Conservation (phyloP, 2,329 filamentous ascomycete species). For the Pyrenophora seminiperda region DNA sequence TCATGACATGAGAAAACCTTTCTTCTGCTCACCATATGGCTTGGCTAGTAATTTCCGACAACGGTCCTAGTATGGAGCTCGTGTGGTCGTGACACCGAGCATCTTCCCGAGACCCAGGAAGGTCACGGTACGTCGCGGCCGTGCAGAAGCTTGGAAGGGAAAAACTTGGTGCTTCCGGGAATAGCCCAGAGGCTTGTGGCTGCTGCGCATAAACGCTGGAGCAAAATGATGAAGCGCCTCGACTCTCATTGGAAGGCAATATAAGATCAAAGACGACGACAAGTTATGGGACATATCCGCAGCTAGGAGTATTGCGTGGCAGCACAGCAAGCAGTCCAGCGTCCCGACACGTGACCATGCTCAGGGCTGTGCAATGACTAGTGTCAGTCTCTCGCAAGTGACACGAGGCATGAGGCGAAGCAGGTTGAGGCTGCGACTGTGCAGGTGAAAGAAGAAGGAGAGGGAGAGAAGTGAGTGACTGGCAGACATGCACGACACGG, state of each 20-base stretch:
- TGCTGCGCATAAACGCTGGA: constrained; percentile 10
- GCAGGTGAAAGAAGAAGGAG: not conserved
- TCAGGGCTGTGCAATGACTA: no score
- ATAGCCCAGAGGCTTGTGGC: not conserved
- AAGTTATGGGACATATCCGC: not conserved
- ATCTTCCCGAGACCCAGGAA: constrained; percentile 31
- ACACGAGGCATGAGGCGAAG: not conserved
- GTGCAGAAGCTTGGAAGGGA: constrained; percentile 1
- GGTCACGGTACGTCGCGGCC: not conserved
- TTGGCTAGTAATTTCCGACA: constrained; percentile 24
- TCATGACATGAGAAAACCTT: constrained; percentile 13
- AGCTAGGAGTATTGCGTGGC: not conserved
- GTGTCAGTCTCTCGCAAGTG: no score
- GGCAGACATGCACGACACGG: no score
- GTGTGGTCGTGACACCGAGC: constrained; percentile 26
- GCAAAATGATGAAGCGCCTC: not conserved
- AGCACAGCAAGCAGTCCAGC: not conserved
- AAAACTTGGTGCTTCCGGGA: not conserved
- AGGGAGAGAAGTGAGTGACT: not conserved
- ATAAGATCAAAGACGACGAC: not conserved
- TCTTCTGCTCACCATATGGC: constrained; percentile 11
- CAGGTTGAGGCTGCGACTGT: not conserved
- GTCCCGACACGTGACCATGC: no score
- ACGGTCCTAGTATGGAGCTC: constrained; percentile 17
- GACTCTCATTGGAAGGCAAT: not conserved